Conservation (phyloP, 2,329 filamentous ascomycete species). For the Cercospora sp. region DNA sequence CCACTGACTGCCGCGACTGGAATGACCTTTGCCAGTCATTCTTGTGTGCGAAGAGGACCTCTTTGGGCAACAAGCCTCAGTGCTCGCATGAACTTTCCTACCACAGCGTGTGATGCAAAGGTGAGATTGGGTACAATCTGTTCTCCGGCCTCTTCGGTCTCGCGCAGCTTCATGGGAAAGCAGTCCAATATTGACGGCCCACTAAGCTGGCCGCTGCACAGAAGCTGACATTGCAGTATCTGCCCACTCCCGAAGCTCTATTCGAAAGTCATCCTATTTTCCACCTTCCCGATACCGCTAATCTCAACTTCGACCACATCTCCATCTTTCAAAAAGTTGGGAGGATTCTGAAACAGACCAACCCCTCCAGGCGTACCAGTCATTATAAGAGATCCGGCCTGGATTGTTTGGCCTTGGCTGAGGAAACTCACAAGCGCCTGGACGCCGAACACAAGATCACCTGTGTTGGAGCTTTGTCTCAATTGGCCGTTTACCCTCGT, state of each 20-base stretch:
- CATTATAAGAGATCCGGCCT: slow-evolving; percentile 52
- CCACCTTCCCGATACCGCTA: slow-evolving; percentile 34
- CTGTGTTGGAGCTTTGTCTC: slow-evolving; percentile 45
- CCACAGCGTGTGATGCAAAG: not conserved
- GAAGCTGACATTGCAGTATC: not conserved
- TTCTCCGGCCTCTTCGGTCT: no score
- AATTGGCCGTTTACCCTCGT: slow-evolving; percentile 54
- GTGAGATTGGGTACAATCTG: no score
- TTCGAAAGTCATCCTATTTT: slow-evolving; percentile 37
- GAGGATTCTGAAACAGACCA: slow-evolving; percentile 34
- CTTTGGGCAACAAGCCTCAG: not conserved
- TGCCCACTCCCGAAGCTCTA: slow-evolving; percentile 7
- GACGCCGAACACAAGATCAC: slow-evolving; percentile 50
- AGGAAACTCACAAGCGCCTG: slow-evolving; percentile 39
- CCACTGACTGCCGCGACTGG: not conserved
- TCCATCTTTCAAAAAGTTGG: slow-evolving; percentile 34
- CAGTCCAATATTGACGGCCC: no score
- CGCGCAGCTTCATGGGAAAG: no score
- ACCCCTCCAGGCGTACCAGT: slow-evolving; percentile 50
- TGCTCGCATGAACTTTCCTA: not conserved
- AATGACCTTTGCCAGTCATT: not conserved
- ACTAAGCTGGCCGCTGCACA: no score
- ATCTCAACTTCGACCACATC: slow-evolving; percentile 38
- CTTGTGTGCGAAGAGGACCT: not conserved
- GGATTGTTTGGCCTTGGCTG: slow-evolving; percentile 44